Evolutionary conservation across 805 yeast genomes (phyloP), one percentile per base, ranked within the genome.

Genomic region (Candida tammaniensis): DNA sequence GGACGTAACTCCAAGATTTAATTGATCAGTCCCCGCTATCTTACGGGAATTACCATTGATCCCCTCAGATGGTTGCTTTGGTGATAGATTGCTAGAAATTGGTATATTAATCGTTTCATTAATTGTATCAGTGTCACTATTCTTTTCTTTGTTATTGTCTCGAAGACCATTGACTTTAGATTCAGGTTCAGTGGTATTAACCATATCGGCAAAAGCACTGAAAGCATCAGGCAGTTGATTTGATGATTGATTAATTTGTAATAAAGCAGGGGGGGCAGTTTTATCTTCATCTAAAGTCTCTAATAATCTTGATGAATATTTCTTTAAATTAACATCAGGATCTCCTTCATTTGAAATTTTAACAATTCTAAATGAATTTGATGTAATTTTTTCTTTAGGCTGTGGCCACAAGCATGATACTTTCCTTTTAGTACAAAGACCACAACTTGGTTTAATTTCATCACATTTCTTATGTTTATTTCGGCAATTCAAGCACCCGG

Each of bases 401-500:
- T 26, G 24, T 5, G 44, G 44, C 48, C 48, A 46, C 11, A 17
- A 19, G 27, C 50, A 46, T 7, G 15, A 23, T 11, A 32, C 33
- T 2, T 23, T 13, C 33, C 40, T 27, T 27, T 42, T 46, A 4
- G 25, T 17, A 29, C 50, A 46, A 5, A 40, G 28, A 4, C 43
- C 36, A 32, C 50, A 46, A 3, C 15, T 22, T 3, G 50, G 50
- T 27, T 42, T 46, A 9, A 13, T 17, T 21, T 46, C 50, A 26
- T 46, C 48, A 32, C 50, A 46, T 24, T 46, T 46, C 33, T 46
- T 44, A 29, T 46, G 47, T 10, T 33, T 37, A 15, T 40, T 30
- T 10, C 50, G 27, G 28, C 50, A 46, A 14, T 31, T 38, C n/a
- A 44, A 31, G 26, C 50, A 46, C 9, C 50, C 50, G 10, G 50